Base-by-base conservation (phyloP, 176 grass and related monocot species). In the Musa acuminata region DNA sequence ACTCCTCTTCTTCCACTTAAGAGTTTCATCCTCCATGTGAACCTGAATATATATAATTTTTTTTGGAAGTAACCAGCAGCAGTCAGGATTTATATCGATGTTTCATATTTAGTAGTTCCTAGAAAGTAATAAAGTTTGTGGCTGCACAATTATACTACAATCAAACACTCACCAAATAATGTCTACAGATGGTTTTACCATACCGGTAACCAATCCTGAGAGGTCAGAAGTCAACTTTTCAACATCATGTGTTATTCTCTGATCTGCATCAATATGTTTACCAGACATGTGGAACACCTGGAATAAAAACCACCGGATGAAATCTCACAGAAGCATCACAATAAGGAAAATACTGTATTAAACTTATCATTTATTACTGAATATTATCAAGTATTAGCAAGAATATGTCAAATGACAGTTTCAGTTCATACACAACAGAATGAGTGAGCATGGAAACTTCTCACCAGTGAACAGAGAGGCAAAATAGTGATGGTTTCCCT, bases 11-110 rank as follows among this genome's bases (percentile, higher is more conserved):
- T 84, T 78, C 95, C 95, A 8, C 90, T 91, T 76, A 98, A 91
- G 72, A 91, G 88, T 77, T 98, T 93, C 95, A 98, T 98, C 73
- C 95, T 93, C 95, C 90, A 98, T 74, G 95, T 98, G 87, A 98
- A 98, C 95, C 95, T 98, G 82, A 64, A 78, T 29, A 29, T 29
- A 29, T 29, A 29, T 29, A 29, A n/a, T n/a, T n/a, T n/a, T n/a
- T n/a, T n/a, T n/a, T 13, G 0, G 50, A 13, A 43, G 14, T 8
- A 79, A 22, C 51, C 8, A 50, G 10, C 19, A 50, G 53, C 55
- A 14, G 16, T 53, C 29, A 79, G 51, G 62, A 71, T 23, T 17
- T 52, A 50, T 6, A 10, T 24, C 8, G 23, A 49, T 13, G 27
- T 51, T 22, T 8, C 13, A 51, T 17, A 11, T 72, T 16, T 55